Conservation (phyloP, 2,329 filamentous ascomycete genomes). For the Dactylellina leptospora region DNA sequence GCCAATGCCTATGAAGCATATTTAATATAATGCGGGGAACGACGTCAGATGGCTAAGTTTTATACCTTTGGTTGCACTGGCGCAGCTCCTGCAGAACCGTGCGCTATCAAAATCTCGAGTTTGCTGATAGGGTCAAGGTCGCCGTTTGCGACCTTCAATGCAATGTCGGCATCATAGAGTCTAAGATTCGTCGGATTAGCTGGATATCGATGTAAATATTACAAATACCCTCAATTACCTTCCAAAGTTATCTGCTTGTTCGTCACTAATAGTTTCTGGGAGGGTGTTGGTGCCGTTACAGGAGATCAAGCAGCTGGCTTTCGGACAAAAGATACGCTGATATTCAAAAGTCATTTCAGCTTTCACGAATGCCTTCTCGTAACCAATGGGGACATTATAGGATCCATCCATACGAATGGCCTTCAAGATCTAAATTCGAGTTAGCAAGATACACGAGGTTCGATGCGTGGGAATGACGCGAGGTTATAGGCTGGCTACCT, state of each 20-base stretch:
- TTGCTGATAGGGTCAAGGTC: constrained; percentile 93
- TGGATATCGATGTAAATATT: background rate
- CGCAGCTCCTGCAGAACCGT: constrained; percentile 51
- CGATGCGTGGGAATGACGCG: too few relatives aligned
- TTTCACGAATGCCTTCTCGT: constrained; percentile 80
- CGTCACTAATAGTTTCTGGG: constrained; percentile 67
- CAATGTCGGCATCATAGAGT: constrained; percentile 66
- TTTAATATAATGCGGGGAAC: background rate
- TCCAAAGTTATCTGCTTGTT: constrained; percentile 79
- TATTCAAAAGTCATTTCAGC: constrained; percentile 93
- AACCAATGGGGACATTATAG: constrained; percentile 79
- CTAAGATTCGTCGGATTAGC: background rate
- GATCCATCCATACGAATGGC: constrained; percentile 91
- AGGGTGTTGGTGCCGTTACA: constrained; percentile 69
- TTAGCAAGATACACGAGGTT: too few relatives aligned
- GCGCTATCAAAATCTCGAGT: constrained; percentile 24
- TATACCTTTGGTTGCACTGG: constrained; percentile 56
- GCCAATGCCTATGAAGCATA: background rate
- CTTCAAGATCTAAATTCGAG: constrained; percentile 64
- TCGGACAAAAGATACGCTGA: constrained; percentile 91
- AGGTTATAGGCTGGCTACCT: constrained; percentile 63
- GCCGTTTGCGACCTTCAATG: constrained; percentile 77
- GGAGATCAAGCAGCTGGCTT: constrained; percentile 74
- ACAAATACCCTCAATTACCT: constrained; percentile 65
- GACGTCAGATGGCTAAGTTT: background rate